These are phyloP conservation scores for Gremmenia infestans DNA, from an alignment of 2,329 filamentous ascomycete genomes.

Conservation along the genomic window DNA sequence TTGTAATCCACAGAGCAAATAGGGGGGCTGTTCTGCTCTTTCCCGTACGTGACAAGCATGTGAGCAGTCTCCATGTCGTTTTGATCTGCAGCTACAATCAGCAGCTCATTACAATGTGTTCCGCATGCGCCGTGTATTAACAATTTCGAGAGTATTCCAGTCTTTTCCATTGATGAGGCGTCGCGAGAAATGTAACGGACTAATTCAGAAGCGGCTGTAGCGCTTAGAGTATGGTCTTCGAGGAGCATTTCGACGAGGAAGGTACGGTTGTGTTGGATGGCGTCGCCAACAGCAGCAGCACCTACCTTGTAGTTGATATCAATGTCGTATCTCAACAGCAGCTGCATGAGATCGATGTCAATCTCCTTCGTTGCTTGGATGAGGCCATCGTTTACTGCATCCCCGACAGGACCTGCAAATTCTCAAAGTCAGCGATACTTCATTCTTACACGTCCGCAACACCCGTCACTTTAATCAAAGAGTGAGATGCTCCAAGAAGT, in stretches of 20 bases:
- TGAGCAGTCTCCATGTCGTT: constrained; percentile 21
- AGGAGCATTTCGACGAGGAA: constrained; percentile 13
- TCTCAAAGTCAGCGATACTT: no score
- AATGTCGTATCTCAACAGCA: constrained; percentile 47
- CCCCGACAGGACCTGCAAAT: constrained; percentile 39
- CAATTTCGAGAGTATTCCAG: constrained; percentile 15
- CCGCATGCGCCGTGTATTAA: constrained; percentile 21
- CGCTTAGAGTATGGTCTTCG: constrained; percentile 8
- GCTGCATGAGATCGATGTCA: constrained; percentile 39
- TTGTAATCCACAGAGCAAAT: constrained; percentile 25
- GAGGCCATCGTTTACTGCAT: constrained; percentile 24
- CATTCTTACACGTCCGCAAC: no score
- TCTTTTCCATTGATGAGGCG: constrained; percentile 2
- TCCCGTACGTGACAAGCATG: constrained; percentile 18
- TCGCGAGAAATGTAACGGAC: constrained; percentile 7
- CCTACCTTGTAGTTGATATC: constrained; percentile 50
- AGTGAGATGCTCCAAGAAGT: no score
- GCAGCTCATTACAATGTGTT: constrained; percentile 17
- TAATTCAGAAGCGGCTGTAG: constrained; percentile 14
- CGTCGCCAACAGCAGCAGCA: constrained; percentile 29
- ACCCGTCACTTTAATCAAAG: no score
- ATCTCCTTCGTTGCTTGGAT: constrained; percentile 8
- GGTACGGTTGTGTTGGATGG: constrained; percentile 20
- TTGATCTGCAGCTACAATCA: constrained; percentile 20
- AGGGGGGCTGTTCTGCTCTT: constrained; percentile 1